These are phyloP conservation scores for Taphrina pruni DNA, from an alignment of 1,139 yeast genomes.

Conservation along the genomic window DNA sequence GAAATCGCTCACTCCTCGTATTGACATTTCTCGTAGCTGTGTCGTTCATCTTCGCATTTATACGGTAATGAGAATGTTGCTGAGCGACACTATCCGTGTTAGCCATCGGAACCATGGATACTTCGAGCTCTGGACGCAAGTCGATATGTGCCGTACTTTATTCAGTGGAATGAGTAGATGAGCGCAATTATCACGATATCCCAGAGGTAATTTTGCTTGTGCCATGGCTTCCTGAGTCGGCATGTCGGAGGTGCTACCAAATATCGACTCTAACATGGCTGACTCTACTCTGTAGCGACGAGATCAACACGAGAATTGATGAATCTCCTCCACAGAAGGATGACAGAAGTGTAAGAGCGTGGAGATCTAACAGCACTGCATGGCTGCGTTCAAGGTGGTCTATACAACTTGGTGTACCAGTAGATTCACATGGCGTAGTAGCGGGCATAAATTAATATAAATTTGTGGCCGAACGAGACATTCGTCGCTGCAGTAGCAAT, in stretches of 20 bases:
- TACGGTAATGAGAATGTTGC: slow-evolving; percentile 64
- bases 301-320: not conserved
- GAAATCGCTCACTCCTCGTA: slow-evolving; percentile 30
- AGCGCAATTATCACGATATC: slow-evolving; percentile 88
- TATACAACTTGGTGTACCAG: too few relatives aligned
- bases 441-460: slow-evolving; percentile 2
- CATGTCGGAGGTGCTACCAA: slow-evolving; percentile 15
- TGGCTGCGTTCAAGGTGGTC: too few relatives aligned
- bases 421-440: not conserved
- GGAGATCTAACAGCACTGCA: too few relatives aligned
- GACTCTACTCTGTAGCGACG: not conserved
- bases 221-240: slow-evolving; percentile 70
- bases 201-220: slow-evolving; percentile 75
- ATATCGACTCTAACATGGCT: slow-evolving; percentile 31
- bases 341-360: too few relatives aligned
- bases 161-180: slow-evolving; percentile 70
- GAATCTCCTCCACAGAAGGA: not conserved
- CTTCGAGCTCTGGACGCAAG: too few relatives aligned
- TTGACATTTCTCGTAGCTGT: slow-evolving; percentile 41
- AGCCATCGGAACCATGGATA: not conserved
- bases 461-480: slow-evolving; percentile 9
- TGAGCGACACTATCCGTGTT: slow-evolving; percentile 57
- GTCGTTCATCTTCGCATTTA: slow-evolving; percentile 59
- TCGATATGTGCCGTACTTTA: slow-evolving; percentile 48
- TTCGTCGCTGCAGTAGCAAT: not conserved